Evolutionary conservation across 345 rosid species (phyloP).

Genomic region (Eucalyptus polybractea): DNA sequence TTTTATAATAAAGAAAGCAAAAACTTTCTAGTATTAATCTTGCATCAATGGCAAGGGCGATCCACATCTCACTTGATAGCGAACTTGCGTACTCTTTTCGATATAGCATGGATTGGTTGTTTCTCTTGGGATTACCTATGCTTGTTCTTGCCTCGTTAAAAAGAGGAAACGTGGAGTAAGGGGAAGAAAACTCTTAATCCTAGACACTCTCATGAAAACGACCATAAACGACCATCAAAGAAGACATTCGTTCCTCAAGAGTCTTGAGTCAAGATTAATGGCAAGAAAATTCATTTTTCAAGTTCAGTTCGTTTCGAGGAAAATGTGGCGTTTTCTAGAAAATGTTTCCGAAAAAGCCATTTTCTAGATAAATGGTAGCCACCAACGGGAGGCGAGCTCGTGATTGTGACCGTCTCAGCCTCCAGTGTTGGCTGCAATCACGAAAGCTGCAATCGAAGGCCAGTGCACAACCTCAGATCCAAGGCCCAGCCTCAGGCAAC

Average conservation of each 20-base stretch:
- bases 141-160: not conserved
- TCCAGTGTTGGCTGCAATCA: not conserved
- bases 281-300: not conserved
- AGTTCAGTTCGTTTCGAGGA: fast-evolving
- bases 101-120: not conserved
- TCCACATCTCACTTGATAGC: not conserved
- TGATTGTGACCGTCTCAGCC: not conserved
- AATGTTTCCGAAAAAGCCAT: no score
- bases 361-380: no score
- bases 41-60: not conserved
- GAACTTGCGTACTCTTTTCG: not conserved
- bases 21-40: not conserved
- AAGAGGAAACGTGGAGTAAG: not conserved
- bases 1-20: not conserved
- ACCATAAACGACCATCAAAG: not conserved
- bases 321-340: fast-evolving
- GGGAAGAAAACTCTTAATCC: not conserved
- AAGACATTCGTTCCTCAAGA: not conserved
- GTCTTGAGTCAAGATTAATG: not conserved
- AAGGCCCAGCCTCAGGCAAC: not conserved
- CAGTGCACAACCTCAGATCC: no score
- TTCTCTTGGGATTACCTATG: not conserved
- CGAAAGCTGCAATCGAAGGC: not conserved
- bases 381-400: not conserved
- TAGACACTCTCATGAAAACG: not conserved